These are phyloP conservation scores for Metschnikowia amazonensis DNA, from an alignment of 805 yeast genomes.

Conservation along the genomic window DNA sequence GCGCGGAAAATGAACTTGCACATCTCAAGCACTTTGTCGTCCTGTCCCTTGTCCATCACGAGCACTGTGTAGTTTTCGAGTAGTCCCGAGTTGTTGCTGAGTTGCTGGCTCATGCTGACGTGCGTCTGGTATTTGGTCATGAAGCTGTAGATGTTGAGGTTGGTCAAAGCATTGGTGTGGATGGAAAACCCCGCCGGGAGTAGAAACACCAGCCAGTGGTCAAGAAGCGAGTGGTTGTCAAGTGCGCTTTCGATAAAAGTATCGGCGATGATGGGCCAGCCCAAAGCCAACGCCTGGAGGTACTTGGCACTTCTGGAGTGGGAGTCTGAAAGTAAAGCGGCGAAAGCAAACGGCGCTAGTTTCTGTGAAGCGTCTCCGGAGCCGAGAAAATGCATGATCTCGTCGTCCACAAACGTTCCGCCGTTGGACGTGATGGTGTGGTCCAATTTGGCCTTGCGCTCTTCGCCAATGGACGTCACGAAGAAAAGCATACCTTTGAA, in stretches of 20 bases:
- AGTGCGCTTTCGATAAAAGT: slow-evolving; percentile 52
- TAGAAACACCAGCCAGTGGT: slow-evolving; percentile 50
- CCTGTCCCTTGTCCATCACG: slow-evolving; percentile 30
- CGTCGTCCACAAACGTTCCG: slow-evolving; percentile 35
- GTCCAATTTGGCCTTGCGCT: slow-evolving; percentile 29
- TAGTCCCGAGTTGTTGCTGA: slow-evolving; percentile 34
- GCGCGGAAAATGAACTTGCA: slow-evolving; percentile 44
- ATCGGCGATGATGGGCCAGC: slow-evolving; percentile 79
- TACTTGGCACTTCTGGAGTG: slow-evolving; percentile 69
- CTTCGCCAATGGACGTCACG: slow-evolving; percentile 35
- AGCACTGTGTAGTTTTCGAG: slow-evolving; percentile 34
- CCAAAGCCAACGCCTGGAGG: slow-evolving; percentile 69
- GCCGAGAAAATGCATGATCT: slow-evolving; percentile 27
- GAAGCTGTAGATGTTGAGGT: slow-evolving; percentile 48
- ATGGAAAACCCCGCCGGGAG: slow-evolving; percentile 71
- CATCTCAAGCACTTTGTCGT: slow-evolving; percentile 29
- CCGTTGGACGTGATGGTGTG: slow-evolving; percentile 41
- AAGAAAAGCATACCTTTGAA: slow-evolving; percentile 27
- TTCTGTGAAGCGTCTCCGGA: slow-evolving; percentile 19
- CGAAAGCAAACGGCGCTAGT: slow-evolving; percentile 43
- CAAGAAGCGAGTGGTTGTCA: slow-evolving; percentile 21
- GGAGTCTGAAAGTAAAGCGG: slow-evolving; percentile 58
- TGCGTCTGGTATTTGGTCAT: slow-evolving; percentile 33
- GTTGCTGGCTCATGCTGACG: slow-evolving; percentile 36
- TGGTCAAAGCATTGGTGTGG: slow-evolving; percentile 40